Evolutionary conservation across 2,329 filamentous ascomycete genomes (phyloP), one percentile per base, ranked within the genome.

Genomic region (Colletotrichum sp.): DNA sequence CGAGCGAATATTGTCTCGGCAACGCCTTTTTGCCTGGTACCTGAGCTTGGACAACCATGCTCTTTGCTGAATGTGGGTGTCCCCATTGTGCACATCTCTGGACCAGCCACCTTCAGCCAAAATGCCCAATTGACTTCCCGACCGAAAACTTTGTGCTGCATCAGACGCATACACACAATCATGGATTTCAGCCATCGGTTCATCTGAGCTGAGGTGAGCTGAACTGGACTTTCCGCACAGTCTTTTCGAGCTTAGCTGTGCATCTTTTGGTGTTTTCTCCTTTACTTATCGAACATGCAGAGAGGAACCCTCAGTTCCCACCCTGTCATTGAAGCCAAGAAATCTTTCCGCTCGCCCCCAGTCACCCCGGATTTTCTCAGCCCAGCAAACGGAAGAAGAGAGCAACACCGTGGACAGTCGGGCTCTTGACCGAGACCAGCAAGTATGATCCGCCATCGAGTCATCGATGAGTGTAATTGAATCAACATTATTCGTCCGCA

Each of bases 291-390:
- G 28, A 24, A 26, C 7, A 32, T 61, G 59, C 30, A 55, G 16
- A 36, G 36, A 52, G 9, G 32, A 48, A 48, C n/a, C 48, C 24
- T 36, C n/a, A 13, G 48, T 34, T 14, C 14, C 48, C 48, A 57
- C 28, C 13, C 32, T 43, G 32, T 30, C 65, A 52, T 64, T 36
- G 66, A 34, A 26, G 39, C 55, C 69, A 72, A 75, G 63, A 60
- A 34, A 43, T 52, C 39, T 24, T 72, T 43, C 68, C 68, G 52
- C 69, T 63, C 43, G 28, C 32, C 63, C 72, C 67, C 34, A 60
- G 72, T 71, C 60, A 59, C 60, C 72, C 61, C 68, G n/a, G 72
- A 63, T 67, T 67, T 72, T 34, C 16, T n/a, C 34, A 55, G 36
- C 52, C 24, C 34, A 55, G 36, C 52, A 69, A 48, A n/a, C 16